A percentile compares a stretch with the other conserved stretches of the same genome.
phyloP scores from a whole-genome alignment of 306 rosid genomes.

The Ceratonia siliqua region DNA sequence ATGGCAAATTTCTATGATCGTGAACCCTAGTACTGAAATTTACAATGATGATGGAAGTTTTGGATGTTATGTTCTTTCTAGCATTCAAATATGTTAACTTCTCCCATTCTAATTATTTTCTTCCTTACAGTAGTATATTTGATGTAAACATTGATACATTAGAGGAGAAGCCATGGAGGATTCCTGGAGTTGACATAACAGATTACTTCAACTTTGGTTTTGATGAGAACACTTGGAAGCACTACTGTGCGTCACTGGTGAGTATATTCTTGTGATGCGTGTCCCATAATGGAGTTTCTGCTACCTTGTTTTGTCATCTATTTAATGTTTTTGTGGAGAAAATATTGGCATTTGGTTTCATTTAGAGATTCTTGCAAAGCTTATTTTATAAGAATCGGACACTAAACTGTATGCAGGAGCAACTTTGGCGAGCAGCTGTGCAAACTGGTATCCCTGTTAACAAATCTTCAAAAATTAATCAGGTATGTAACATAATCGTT shows the following conservation, averaged over 20 bases:
- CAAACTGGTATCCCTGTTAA: conserved; percentile 34
- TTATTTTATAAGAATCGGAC: conserved; percentile 23
- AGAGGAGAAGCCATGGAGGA: conserved; percentile 65
- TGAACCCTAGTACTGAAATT: background rate
- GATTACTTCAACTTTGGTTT: conserved; percentile 77
- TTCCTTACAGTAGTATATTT: conserved; percentile 53
- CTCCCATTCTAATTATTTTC: conserved; percentile 10
- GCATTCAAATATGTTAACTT: conserved; percentile 12
- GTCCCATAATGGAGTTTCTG: conserved; percentile 19
- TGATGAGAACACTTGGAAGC: conserved; percentile 70
- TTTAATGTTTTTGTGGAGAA: conserved; percentile 26
- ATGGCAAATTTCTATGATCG: conserved; percentile 7
- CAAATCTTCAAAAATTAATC: conserved; percentile 37
- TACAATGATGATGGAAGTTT: background rate
- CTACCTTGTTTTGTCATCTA: conserved; percentile 5
- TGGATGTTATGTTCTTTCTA: background rate
- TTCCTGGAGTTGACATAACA: conserved; percentile 57
- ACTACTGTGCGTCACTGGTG: conserved; percentile 68
- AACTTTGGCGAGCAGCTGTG: conserved; percentile 37
- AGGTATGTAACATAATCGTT: conserved; percentile 36
- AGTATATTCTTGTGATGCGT: conserved; percentile 23
- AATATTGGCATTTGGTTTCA: conserved; percentile 28
- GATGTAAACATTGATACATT: conserved; percentile 57
- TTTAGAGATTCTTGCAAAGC: background rate
- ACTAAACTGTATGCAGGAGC: conserved; percentile 41